Conservation (phyloP, 345 rosid genomes). For the Limnanthes douglasii region DNA sequence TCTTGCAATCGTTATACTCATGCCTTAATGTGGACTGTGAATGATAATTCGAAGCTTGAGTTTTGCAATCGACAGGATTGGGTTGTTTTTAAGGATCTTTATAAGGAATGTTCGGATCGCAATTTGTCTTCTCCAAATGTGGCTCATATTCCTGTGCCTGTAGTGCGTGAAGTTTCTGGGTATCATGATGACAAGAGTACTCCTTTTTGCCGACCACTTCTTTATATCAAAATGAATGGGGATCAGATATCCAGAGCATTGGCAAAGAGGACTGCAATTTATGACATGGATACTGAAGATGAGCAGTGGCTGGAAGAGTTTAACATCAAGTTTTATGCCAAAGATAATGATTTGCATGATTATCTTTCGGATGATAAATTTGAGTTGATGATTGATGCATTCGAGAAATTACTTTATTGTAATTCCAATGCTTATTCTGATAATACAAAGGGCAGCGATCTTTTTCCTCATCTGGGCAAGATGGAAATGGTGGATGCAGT, state of each 20-base stretch:
- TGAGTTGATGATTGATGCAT: conserved; percentile 80
- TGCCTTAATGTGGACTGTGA: conserved; percentile 52
- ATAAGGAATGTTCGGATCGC: conserved; percentile 67
- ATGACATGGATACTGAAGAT: conserved; percentile 95
- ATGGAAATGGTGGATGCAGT: conserved; percentile 61
- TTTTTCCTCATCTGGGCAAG: conserved; percentile 34
- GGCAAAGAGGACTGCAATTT: conserved; percentile 40
- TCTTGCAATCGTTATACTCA: conserved; percentile 51
- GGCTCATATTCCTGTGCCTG: conserved; percentile 79
- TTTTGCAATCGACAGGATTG: conserved; percentile 58
- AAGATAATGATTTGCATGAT: conserved; percentile 14
- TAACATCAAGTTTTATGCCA: conserved; percentile 21
- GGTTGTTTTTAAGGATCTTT: conserved; percentile 71
- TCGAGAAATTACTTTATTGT: conserved; percentile 58
- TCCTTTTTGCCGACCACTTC: conserved; percentile 36
- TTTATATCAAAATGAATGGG: conserved; percentile 33
- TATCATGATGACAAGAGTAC: conserved; percentile 16
- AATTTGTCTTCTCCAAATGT: conserved; percentile 23
- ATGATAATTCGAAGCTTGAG: conserved; percentile 79
- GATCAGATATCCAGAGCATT: conserved; percentile 82
- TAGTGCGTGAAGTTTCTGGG: conserved; percentile 45
- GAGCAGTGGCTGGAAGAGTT: conserved; percentile 66
- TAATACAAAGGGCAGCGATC: conserved; percentile 17
- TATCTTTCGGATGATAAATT: conserved; percentile 44
- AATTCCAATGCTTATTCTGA: conserved; percentile 33